These are phyloP conservation scores for Wickerhamomyces silvicola DNA, from an alignment of 805 yeast species.

Conservation along the genomic window DNA sequence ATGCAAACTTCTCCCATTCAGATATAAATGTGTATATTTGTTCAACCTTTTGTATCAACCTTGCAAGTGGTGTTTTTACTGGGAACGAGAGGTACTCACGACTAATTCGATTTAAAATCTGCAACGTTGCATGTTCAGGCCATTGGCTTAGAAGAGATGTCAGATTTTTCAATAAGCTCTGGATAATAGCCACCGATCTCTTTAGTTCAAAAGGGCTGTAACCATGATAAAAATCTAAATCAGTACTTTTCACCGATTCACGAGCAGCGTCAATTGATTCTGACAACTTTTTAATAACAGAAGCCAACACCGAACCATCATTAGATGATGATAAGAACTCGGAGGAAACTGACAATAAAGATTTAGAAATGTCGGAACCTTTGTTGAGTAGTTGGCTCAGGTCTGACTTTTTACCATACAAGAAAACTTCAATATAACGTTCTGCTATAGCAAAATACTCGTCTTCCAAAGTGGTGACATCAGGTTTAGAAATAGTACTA, in stretches of 20 bases:
- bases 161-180: slow-evolving; percentile 39
- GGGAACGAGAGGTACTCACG: slow-evolving; percentile 61
- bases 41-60: slow-evolving; percentile 74
- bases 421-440: slow-evolving; percentile 40
- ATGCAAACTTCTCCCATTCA: slow-evolving; percentile 94
- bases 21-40: slow-evolving; percentile 74
- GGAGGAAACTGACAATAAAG: slow-evolving; percentile 21
- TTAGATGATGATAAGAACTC: slow-evolving; percentile 18
- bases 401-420: slow-evolving; percentile 9
- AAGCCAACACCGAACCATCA: slow-evolving; percentile 26
- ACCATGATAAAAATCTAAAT: slow-evolving; percentile 60
- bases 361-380: slow-evolving; percentile 32
- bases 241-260: slow-evolving; percentile 24
- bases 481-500: slow-evolving; percentile 15
- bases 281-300: slow-evolving; percentile 29
- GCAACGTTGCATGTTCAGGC: slow-evolving; percentile 94
- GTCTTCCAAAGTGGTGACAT: slow-evolving; percentile 33
- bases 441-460: slow-evolving; percentile 42
- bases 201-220: slow-evolving; percentile 54
- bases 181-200: slow-evolving; percentile 46
- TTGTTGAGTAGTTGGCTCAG: slow-evolving; percentile 29
- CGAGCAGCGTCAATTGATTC: slow-evolving; percentile 26
- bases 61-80: slow-evolving; percentile 65
- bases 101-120: slow-evolving; percentile 55
- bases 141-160: slow-evolving; percentile 51